Evolutionary conservation across 176 grass and related monocot genomes (phyloP).

Genomic region (Phyllostachys edulis): DNA sequence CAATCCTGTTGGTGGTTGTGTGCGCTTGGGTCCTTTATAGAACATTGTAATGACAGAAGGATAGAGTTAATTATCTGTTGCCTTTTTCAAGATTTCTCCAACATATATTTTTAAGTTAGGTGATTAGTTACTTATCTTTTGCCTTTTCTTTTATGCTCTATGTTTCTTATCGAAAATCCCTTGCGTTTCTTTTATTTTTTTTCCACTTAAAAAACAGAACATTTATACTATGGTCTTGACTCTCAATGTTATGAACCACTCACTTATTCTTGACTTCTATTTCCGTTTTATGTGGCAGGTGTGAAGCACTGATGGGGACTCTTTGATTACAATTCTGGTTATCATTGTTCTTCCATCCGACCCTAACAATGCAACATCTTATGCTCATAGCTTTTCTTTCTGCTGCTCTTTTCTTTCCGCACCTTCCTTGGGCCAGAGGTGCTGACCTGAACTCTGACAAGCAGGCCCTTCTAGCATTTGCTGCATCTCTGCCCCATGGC

Average conservation of each 20-base stretch:
- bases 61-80: neutral
- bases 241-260: conserved; percentile 3
- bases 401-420: conserved; percentile 36
- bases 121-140: conserved; percentile 9
- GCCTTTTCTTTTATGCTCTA: neutral
- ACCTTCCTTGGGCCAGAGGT: conserved; percentile 41
- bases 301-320: conserved; percentile 18
- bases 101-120: neutral
- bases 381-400: conserved; percentile 33
- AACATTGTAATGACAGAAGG: neutral
- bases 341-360: conserved; percentile 14
- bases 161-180: conserved; percentile 21
- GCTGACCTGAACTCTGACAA: conserved; percentile 70
- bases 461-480: conserved; percentile 76
- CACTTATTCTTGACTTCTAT: conserved; percentile 23
- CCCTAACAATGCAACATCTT: conserved; percentile 42
- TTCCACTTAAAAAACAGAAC: neutral
- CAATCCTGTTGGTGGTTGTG: neutral
- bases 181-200: conserved; percentile 5
- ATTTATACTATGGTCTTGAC: neutral
- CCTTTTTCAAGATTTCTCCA: conserved; percentile 5
- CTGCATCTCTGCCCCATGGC: conserved; percentile 61
- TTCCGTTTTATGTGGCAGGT: conserved; percentile 36
- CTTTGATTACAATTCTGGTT: conserved; percentile 34
- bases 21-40: conserved; percentile 7